Evolutionary conservation across 148 eudicot genomes (phyloP), one percentile per base, ranked within the genome.

Genomic region (Camellia japonica): DNA sequence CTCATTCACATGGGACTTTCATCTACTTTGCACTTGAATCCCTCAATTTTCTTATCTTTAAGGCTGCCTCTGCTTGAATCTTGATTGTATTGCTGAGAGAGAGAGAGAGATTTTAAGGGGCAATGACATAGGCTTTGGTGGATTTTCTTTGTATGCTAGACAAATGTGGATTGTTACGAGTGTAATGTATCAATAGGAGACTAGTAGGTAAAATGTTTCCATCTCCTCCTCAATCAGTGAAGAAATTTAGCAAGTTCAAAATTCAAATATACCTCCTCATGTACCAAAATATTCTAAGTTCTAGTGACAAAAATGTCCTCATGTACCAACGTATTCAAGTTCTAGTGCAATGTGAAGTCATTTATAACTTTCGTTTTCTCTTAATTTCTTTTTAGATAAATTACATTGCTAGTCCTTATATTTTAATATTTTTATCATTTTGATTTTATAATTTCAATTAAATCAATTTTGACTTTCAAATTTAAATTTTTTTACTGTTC

Each of bases 31-130:
- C 91, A 16, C 65, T 94, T 71, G 94, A 90, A 90, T 91, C 90
- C 7, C 94, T 94, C 71, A 92, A 91, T 68, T 91, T 92, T 82
- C 94, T 94, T 83, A 88, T 94, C 92, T 94, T 92, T 89, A 92
- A 94, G 88, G 97, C 91, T 4, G 87, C 97, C 62, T 75, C 83
- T 73, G 78, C 85, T 47, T 20, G 61, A 72, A 71, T 20, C 23
- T 38, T 59, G 19, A 61, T 16, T 61, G 19, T 61, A 2, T 7
- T 61, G 19, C n/a, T 61, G 13, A 2, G 15, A 7, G 15, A 6
- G 59, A 6, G 68, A 20, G 68, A 5, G 41, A 20, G 68, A 64
- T 10, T 30, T 30, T 7, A 13, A 61, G 65, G 18, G 65, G 18
- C 20, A 61, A 20, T 3, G 65, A 16, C 5, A 61, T 20, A n/a